phyloP scores from a whole-genome alignment of 768 basidiomycete species.

The Hygrophoropsis aurantiaca region DNA sequence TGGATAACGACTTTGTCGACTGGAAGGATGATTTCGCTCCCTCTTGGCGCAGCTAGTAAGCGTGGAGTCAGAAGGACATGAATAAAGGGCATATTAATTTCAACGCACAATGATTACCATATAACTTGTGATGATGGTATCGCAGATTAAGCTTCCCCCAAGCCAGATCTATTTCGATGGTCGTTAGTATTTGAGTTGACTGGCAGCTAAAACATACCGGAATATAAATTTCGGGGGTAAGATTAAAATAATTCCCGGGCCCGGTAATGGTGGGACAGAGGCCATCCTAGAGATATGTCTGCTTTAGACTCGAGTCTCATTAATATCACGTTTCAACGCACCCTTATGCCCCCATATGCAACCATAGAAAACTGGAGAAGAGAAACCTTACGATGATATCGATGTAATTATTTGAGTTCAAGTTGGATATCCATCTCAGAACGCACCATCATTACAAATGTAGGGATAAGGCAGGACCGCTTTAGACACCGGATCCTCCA shows the following conservation, averaged over 20 bases:
- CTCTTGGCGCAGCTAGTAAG: neutral
- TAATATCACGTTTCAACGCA: neutral
- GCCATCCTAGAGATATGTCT: no score
- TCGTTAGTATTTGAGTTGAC: no score
- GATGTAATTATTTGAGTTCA: no score
- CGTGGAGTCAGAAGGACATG: no score
- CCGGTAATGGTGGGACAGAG: no score
- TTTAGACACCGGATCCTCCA: slow-evolving; percentile 18
- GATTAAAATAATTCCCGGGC: no score
- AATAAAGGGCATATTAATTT: no score
- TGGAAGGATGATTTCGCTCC: neutral
- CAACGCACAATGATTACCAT: slow-evolving; percentile 13
- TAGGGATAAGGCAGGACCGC: neutral
- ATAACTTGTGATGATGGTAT: slow-evolving; percentile 17
- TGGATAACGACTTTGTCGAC: neutral
- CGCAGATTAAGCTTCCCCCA: slow-evolving; percentile 14
- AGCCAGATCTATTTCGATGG: slow-evolving; percentile 18
- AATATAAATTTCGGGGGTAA: no score
- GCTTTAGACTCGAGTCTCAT: no score
- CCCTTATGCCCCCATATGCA: slow-evolving; percentile 4
- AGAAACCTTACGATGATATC: slow-evolving; percentile 10
- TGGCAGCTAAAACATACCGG: no score
- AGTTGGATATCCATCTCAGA: no score
- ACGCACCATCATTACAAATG: slow-evolving; percentile 17
- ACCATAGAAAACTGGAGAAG: slow-evolving; percentile 19